Evolutionary conservation across 2,329 filamentous ascomycete species (phyloP), one percentile per base, ranked within the genome.

Genomic region (Sporothrix protearum): DNA sequence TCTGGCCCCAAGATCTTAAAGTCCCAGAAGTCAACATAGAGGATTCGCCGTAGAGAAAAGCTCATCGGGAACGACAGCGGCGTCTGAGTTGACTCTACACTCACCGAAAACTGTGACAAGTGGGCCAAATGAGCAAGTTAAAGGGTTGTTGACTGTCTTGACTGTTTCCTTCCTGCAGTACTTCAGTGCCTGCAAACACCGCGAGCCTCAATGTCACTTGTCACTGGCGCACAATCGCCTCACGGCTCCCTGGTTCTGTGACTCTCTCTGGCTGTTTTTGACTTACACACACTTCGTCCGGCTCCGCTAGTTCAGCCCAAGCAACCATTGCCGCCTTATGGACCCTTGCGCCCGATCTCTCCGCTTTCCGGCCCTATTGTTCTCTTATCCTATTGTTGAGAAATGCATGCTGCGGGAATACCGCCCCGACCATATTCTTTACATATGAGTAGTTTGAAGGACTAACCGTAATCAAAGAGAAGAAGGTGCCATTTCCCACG

Each of bases 171-270:
- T 42, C 33, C 57, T 9, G n/a, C n/a, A n/a, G n/a, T n/a, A 12
- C 39, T 39, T 61, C 19, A 61, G 57, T n/a, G 42, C 42, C 10
- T 33, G 10, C 53, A 57, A 25, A 12, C 25, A 16, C 25, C 30
- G 8, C 49, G 28, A 53, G 22, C 49, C 9, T 9, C 49, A 53
- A 28, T 25, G 8, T 9, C 5, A 12, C 9, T 4, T 9, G 22
- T 42, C n/a, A 63, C 36, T 63, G 57, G 57, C 33, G 57, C 57
- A 63, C n/a, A 63, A 63, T 39, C 42, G 57, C 57, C 57, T 63
- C 57, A 39, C 57, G 57, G 57, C 8, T 22, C n/a, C n/a, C 42
- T 47, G 22, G 4, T 3, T 53, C 12, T 53, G 45, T 2, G 2
- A 8, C 10, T 2, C 4, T 19, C 42, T 47, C 42, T 47, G 42